These are phyloP conservation scores for Alnus rubra DNA, from an alignment of 306 rosid species.

Conservation along the genomic window DNA sequence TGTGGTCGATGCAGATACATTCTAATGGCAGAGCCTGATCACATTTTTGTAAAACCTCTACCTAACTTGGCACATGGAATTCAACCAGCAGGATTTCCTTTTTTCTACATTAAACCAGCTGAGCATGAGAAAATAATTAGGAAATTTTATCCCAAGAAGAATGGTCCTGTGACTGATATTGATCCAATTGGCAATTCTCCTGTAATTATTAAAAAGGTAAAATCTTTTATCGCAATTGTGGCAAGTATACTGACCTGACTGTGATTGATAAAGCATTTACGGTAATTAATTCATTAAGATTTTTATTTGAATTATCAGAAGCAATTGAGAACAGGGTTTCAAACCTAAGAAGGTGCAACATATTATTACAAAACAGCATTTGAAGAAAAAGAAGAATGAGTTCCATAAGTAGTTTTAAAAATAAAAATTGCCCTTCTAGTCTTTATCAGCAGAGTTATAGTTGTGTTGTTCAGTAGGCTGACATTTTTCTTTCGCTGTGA, in stretches of 20 bases:
- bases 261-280: neutral
- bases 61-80: constrained; percentile 73
- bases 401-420: neutral
- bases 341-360: neutral
- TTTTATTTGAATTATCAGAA: neutral
- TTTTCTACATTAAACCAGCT: constrained; percentile 82
- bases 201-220: constrained; percentile 85
- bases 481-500: constrained; percentile 9
- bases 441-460: neutral
- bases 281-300: neutral
- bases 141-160: constrained; percentile 73
- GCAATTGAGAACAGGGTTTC: neutral
- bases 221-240: constrained; percentile 2
- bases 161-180: constrained; percentile 75
- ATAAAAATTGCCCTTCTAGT: neutral
- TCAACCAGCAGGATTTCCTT: constrained; percentile 73
- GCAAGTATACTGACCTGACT: neutral
- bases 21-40: constrained; percentile 98
- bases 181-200: constrained; percentile 99
- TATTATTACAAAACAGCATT: neutral
- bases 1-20: constrained; percentile 76
- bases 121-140: constrained; percentile 64
- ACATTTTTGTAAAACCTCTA: constrained; percentile 73
- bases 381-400: neutral
- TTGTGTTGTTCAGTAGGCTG: neutral